Conservation (phyloP, 139 green algal genomes). For the Tetradesmus obliquus region DNA sequence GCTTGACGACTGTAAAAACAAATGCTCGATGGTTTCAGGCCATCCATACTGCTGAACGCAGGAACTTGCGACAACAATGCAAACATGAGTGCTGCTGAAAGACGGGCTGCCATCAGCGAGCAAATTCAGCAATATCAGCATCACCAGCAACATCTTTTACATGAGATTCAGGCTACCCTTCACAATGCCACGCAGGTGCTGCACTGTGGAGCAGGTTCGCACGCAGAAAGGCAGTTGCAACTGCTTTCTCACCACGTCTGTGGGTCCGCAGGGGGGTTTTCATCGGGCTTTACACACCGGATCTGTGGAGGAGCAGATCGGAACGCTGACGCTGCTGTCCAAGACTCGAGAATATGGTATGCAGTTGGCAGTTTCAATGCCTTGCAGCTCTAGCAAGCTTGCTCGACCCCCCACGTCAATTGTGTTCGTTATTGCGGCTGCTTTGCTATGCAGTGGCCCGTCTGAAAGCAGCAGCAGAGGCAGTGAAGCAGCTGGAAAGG, state of each 20-base stretch:
- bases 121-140: slow-evolving; percentile 1
- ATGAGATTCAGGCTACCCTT: background rate
- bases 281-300: background rate
- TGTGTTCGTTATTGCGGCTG: background rate
- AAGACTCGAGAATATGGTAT: slow-evolving; percentile 38
- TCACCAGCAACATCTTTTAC: background rate
- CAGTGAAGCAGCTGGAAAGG: slow-evolving; percentile 41
- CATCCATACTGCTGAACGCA: too few relatives aligned
- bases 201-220: background rate
- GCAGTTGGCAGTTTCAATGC: background rate
- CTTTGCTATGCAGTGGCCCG: slow-evolving; percentile 21
- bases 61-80: background rate
- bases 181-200: background rate
- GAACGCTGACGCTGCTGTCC: slow-evolving; percentile 20
- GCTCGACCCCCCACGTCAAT: background rate
- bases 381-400: background rate
- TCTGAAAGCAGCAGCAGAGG: slow-evolving; percentile 2
- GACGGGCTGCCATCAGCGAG: background rate
- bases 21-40: too few relatives aligned
- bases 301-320: slow-evolving; percentile 23
- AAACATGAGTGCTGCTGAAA: slow-evolving; percentile 40
- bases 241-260: background rate
- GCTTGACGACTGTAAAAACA: too few relatives aligned
- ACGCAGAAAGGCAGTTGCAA: slow-evolving; percentile 7
- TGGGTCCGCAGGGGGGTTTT: background rate